phyloP scores from a whole-genome alignment of 2,329 filamentous ascomycete species.

The Fusarium dlaminii region DNA sequence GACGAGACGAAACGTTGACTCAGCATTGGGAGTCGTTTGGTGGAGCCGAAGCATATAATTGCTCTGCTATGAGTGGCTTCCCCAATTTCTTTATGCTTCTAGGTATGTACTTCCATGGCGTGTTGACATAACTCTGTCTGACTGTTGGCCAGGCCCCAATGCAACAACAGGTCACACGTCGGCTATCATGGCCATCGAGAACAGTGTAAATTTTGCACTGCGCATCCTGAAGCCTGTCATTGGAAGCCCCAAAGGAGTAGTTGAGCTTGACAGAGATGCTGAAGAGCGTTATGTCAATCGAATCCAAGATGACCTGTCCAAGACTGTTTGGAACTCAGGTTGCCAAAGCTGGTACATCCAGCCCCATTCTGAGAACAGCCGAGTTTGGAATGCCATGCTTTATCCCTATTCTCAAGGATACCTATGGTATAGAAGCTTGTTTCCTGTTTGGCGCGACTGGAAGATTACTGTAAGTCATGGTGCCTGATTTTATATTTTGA shows the following conservation, averaged over 20 bases:
- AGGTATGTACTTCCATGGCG: fast-evolving
- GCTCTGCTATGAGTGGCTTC: not conserved
- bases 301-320: not conserved
- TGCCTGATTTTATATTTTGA: fast-evolving
- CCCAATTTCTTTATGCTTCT: not conserved
- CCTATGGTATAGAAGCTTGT: not conserved
- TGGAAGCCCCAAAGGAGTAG: not conserved
- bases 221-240: not conserved
- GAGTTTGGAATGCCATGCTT: not conserved
- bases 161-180: not conserved
- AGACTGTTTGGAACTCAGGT: not conserved
- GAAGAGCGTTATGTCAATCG: not conserved
- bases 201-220: not conserved
- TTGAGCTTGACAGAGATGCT: not conserved
- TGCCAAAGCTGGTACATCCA: not conserved
- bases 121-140: fast-evolving
- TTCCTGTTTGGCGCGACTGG: not conserved
- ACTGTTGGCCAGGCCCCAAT: not conserved
- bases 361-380: not conserved
- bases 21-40: not conserved
- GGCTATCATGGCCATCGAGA: not conserved
- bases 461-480: not conserved
- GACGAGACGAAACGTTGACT: not conserved
- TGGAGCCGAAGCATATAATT: not conserved
- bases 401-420: not conserved